Evolutionary conservation across 2,329 filamentous ascomycete genomes (phyloP).

Genomic region (Alternaria atra): DNA sequence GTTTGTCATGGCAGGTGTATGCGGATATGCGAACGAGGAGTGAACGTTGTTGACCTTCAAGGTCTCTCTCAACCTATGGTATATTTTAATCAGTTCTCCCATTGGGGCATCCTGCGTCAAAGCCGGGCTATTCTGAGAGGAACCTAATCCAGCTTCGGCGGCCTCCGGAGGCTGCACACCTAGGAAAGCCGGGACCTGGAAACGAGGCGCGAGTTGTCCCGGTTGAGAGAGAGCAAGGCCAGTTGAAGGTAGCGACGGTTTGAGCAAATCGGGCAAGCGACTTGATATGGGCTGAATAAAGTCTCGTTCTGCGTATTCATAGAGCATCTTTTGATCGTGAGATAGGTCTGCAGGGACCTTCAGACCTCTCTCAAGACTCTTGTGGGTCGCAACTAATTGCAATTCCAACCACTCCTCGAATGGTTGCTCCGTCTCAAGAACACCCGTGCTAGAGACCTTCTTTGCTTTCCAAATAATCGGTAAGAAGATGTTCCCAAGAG

Average conservation of each 20-base stretch:
- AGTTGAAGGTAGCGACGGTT: constrained; percentile 28
- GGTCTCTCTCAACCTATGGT: constrained; percentile 65
- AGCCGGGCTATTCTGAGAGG: constrained; percentile 33
- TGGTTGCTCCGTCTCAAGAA: constrained; percentile 65
- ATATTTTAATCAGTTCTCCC: constrained; percentile 63
- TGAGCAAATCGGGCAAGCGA: constrained; percentile 49
- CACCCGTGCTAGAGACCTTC: constrained; percentile 81
- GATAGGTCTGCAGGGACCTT: constrained; percentile 37
- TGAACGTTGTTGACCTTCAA: constrained; percentile 61
- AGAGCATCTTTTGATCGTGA: constrained; percentile 60
- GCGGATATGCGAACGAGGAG: constrained; percentile 57
- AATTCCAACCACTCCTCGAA: constrained; percentile 76
- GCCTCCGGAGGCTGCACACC: constrained; percentile 35
- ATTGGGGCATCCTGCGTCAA: constrained; percentile 39
- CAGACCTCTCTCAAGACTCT: constrained; percentile 49
- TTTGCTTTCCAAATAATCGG: constrained; percentile 96
- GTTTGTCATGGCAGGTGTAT: constrained; percentile 53
- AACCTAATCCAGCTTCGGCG: constrained; percentile 31
- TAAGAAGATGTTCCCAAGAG: constrained; percentile 91
- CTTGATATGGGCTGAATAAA: constrained; percentile 61
- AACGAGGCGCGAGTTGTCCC: constrained; percentile 26
- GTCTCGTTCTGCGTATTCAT: constrained; percentile 60
- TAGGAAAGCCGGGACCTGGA: constrained; percentile 45
- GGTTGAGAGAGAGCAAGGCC: constrained; percentile 20
- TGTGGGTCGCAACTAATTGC: constrained; percentile 63